A percentile compares a stretch with the other conserved stretches of the same genome.
phyloP scores from a whole-genome alignment of 1,139 yeast genomes.

The Pichia norvegensis region DNA sequence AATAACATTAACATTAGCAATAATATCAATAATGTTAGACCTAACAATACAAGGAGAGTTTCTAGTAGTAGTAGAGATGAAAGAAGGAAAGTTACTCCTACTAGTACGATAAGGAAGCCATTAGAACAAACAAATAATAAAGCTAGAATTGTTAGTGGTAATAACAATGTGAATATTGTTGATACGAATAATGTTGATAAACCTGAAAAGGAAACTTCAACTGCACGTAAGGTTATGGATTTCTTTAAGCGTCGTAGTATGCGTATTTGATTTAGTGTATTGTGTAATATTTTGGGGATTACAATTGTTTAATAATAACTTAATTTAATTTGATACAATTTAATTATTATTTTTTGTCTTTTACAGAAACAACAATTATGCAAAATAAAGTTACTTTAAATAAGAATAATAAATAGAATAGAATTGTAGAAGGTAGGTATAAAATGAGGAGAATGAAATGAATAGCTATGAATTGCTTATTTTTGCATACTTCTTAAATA shows the following conservation, averaged over 20 bases:
- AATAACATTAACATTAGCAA: neutral
- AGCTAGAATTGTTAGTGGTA: neutral
- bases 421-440: constrained; percentile 1
- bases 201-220: constrained; percentile 48
- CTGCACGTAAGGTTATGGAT: constrained; percentile 73
- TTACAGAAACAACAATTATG: too few species aligned
- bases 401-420: constrained; percentile 1
- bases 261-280: constrained; percentile 21
- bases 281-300: too few species aligned
- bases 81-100: neutral
- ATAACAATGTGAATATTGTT: constrained; percentile 3
- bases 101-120: constrained; percentile 27
- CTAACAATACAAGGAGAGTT: constrained; percentile 2
- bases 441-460: neutral
- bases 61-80: constrained; percentile 2
- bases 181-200: constrained; percentile 9
- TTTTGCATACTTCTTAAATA: constrained; percentile 39
- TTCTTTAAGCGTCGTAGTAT: constrained; percentile 74
- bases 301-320: too few species aligned
- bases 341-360: too few species aligned
- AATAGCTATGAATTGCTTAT: constrained; percentile 4
- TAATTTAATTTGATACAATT: too few species aligned
- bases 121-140: constrained; percentile 34
- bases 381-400: neutral
- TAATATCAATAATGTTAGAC: neutral